These are phyloP conservation scores for Salix viminalis DNA, from an alignment of 345 rosid species.

Conservation along the genomic window DNA sequence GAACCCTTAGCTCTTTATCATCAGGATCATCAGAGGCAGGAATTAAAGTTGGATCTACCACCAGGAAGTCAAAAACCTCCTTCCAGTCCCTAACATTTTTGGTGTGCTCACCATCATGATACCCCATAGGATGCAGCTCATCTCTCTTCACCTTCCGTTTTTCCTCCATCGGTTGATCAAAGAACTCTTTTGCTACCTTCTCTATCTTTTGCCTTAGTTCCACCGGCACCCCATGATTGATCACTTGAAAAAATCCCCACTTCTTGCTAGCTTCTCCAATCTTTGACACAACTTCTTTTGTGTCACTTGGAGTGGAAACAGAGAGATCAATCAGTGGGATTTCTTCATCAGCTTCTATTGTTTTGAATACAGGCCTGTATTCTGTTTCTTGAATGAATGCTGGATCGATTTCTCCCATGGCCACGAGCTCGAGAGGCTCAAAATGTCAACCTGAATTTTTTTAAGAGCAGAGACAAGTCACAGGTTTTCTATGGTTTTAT, in stretches of 20 bases:
- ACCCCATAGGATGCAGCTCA: slow-evolving; percentile 69
- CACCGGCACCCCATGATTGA: slow-evolving; percentile 71
- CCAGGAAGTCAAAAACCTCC: slow-evolving; percentile 67
- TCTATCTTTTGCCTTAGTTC: slow-evolving; percentile 39
- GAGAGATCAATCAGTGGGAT: slow-evolving; percentile 54
- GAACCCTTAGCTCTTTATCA: slow-evolving; percentile 39
- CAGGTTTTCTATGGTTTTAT: neutral
- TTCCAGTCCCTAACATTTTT: slow-evolving; percentile 95
- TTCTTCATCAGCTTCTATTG: slow-evolving; percentile 3
- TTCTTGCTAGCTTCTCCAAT: slow-evolving; percentile 60
- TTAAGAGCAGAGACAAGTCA: neutral
- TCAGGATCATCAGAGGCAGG: slow-evolving; percentile 58
- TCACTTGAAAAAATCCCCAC: slow-evolving; percentile 90
- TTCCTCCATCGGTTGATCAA: slow-evolving; percentile 46
- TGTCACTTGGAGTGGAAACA: slow-evolving; percentile 13
- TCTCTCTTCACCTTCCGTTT: slow-evolving; percentile 60
- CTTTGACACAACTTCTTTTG: slow-evolving; percentile 29
- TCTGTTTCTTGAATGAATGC: slow-evolving; percentile 20
- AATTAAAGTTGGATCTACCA: slow-evolving; percentile 48
- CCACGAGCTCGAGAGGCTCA: neutral
- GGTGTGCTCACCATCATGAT: slow-evolving; percentile 71
- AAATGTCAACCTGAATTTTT: neutral
- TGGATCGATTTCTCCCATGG: slow-evolving; percentile 29
- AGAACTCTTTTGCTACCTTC: slow-evolving; percentile 46
- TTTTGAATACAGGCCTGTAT: slow-evolving; percentile 15